Percentiles rank a stretch among this genome's conserved stretches.
These are phyloP conservation scores for Candida sanyaensis DNA, from an alignment of 1,139 yeast genomes.

Conservation along the genomic window DNA sequence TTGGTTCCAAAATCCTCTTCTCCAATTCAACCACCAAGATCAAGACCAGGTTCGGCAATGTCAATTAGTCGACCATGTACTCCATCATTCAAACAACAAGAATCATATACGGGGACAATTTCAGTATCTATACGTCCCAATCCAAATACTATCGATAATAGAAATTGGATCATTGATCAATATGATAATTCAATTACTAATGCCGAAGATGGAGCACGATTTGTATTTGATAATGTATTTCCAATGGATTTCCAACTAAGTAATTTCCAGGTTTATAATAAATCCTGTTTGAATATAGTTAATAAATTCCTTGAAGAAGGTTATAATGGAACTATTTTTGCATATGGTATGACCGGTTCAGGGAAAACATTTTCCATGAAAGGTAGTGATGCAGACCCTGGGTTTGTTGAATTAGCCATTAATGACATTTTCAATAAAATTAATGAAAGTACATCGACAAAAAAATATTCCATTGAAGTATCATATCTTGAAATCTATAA, in stretches of 20 bases:
- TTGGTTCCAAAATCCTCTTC: constrained; percentile 19
- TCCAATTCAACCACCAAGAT: constrained; percentile 30
- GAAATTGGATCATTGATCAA: constrained; percentile 47
- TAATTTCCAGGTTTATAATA: constrained; percentile 63
- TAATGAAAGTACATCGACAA: constrained; percentile 21
- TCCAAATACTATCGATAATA: constrained; percentile 36
- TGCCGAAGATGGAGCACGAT: constrained; percentile 53
- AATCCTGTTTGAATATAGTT: constrained; percentile 63
- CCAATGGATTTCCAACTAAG: constrained; percentile 33
- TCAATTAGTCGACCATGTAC: constrained; percentile 41
- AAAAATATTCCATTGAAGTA: constrained; percentile 49
- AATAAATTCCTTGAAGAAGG: constrained; percentile 68
- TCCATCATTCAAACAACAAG: constrained; percentile 31
- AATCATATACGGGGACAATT: constrained; percentile 53
- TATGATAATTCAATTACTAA: constrained; percentile 46
- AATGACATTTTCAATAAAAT: constrained; percentile 62
- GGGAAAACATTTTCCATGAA: constrained; percentile 94
- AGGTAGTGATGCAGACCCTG: constrained; percentile 68
- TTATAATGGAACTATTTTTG: constrained; percentile 86
- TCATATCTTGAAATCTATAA: constrained; percentile 90
- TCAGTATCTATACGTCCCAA: constrained; percentile 57
- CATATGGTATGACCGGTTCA: constrained; percentile 95
- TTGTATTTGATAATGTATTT: constrained; percentile 78
- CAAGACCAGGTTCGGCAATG: constrained; percentile 31
- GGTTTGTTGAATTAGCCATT: constrained; percentile 76